Conservation (phyloP, 495 filamentous ascomycete genomes). For the Aspergillus sclerotioniger region DNA sequence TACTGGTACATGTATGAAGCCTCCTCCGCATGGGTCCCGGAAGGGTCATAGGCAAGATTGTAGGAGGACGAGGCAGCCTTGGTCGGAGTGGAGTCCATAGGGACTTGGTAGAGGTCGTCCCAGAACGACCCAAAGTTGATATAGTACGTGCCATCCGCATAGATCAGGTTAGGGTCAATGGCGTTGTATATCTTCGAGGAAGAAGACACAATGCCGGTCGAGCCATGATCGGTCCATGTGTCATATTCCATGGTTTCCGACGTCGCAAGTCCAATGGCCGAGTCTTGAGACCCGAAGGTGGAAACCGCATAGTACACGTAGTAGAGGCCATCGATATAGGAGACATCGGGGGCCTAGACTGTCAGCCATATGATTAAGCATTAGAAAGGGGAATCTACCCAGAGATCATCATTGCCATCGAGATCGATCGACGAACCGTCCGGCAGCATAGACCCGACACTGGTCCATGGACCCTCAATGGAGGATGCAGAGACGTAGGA, state of each 20-base stretch:
- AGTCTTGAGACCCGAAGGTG: slow-evolving; percentile 63
- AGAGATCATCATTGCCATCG: slow-evolving; percentile 58
- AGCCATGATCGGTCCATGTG: slow-evolving; percentile 55
- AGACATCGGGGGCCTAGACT: slow-evolving; percentile 63
- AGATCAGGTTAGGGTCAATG: slow-evolving; percentile 67
- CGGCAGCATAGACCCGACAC: slow-evolving; percentile 56
- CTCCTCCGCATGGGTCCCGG: slow-evolving; percentile 56
- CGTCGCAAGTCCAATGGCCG: slow-evolving; percentile 68
- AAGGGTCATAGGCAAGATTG: slow-evolving; percentile 55
- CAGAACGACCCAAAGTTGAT: slow-evolving; percentile 73
- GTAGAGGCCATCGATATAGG: slow-evolving; percentile 55
- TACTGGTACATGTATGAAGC: slow-evolving; percentile 58
- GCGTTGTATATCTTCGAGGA: slow-evolving; percentile 62
- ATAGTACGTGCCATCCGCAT: slow-evolving; percentile 45
- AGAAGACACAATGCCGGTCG: slow-evolving; percentile 49
- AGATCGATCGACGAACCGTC: slow-evolving; percentile 60
- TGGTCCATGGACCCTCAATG: slow-evolving; percentile 66
- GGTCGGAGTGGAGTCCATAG: slow-evolving; percentile 50
- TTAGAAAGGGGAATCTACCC: slow-evolving; percentile 45
- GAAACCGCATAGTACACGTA: slow-evolving; percentile 72
- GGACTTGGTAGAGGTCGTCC: slow-evolving; percentile 64
- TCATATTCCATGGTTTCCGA: slow-evolving; percentile 57
- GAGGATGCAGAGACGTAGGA: slow-evolving; percentile 59
- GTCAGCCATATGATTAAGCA: slow-evolving; percentile 4
- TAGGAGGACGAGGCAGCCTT: slow-evolving; percentile 35